Conservation (phyloP, 2,329 filamentous ascomycete genomes). For the Aureobasidium lini region DNA sequence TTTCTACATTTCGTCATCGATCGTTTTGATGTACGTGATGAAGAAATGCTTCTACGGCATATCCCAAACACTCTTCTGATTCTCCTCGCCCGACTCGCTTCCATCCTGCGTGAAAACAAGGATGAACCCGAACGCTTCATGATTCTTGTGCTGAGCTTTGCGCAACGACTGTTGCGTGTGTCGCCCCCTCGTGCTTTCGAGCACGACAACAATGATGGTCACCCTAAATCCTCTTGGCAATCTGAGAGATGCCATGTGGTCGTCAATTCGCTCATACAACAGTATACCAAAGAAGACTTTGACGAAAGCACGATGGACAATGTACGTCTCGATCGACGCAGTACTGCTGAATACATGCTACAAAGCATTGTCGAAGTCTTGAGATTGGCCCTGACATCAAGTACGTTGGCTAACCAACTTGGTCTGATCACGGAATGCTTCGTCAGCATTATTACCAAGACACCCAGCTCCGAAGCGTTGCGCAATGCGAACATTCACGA, state of each 20-base stretch:
- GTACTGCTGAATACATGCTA: neutral
- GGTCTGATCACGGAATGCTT: slow-evolving; percentile 5
- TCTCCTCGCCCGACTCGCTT: slow-evolving; percentile 41
- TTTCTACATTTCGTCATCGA: slow-evolving; percentile 74
- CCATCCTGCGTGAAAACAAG: neutral
- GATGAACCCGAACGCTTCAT: slow-evolving; percentile 17
- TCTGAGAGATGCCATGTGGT: neutral
- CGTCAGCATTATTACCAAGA: neutral
- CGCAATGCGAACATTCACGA: neutral
- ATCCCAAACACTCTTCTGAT: slow-evolving; percentile 65
- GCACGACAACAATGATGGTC: neutral
- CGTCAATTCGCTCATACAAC: slow-evolving; percentile 4
- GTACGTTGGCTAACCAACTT: neutral
- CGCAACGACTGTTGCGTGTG: slow-evolving; percentile 12
- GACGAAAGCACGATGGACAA: neutral
- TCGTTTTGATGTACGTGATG: slow-evolving; percentile 89
- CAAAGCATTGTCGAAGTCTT: neutral
- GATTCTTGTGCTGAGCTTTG: slow-evolving; percentile 14
- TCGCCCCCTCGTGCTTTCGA: slow-evolving; percentile 23
- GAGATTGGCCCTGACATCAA: neutral
- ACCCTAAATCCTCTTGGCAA: neutral
- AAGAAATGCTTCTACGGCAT: slow-evolving; percentile 88
- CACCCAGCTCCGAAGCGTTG: neutral
- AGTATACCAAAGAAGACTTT: slow-evolving; percentile 1
- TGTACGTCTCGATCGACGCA: neutral